Percentiles rank a stretch among this genome's conserved stretches.
phyloP scores from a whole-genome alignment of 2,329 filamentous ascomycete species.

The Nigrospora osmanthi region DNA sequence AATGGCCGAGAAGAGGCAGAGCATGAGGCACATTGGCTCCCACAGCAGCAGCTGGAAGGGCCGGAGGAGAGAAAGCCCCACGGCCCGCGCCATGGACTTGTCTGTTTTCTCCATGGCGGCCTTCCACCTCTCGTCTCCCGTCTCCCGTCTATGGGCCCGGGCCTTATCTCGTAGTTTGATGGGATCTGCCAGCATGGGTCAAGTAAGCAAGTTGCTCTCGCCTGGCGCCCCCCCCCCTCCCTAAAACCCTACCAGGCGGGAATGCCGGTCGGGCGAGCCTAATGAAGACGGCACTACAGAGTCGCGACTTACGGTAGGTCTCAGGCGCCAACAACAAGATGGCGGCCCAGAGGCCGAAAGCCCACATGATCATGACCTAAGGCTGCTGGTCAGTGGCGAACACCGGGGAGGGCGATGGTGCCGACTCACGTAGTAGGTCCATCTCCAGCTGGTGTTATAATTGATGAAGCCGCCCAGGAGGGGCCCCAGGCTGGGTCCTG shows the following conservation, averaged over 20 bases:
- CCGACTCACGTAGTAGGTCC: conserved; percentile 62
- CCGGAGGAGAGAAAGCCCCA: conserved; percentile 52
- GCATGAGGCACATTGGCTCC: conserved; percentile 78
- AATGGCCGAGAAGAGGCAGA: conserved; percentile 77
- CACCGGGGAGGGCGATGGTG: not conserved
- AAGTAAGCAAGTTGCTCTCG: not conserved
- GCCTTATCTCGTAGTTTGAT: conserved; percentile 70
- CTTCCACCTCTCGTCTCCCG: conserved; percentile 67
- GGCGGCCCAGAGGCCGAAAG: conserved; percentile 51
- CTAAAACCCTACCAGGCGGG: too few species aligned
- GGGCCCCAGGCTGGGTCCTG: conserved; percentile 49
- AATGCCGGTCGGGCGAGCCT: too few species aligned
- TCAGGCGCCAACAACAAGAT: conserved; percentile 74
- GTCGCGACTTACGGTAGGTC: conserved; percentile 58
- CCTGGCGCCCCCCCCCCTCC: too few species aligned
- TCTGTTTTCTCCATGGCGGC: conserved; percentile 69
- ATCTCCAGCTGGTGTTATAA: conserved; percentile 64
- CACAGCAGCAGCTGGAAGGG: conserved; percentile 73
- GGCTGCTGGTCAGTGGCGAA: not conserved
- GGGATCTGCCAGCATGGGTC: conserved; percentile 33
- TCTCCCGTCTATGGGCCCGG: conserved; percentile 58
- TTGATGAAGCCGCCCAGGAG: conserved; percentile 77
- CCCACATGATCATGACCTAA: conserved; percentile 69
- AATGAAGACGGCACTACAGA: too few species aligned
- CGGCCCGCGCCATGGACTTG: conserved; percentile 56